phyloP scores from a whole-genome alignment of 441 rosid species.

The Geranium incanum region DNA sequence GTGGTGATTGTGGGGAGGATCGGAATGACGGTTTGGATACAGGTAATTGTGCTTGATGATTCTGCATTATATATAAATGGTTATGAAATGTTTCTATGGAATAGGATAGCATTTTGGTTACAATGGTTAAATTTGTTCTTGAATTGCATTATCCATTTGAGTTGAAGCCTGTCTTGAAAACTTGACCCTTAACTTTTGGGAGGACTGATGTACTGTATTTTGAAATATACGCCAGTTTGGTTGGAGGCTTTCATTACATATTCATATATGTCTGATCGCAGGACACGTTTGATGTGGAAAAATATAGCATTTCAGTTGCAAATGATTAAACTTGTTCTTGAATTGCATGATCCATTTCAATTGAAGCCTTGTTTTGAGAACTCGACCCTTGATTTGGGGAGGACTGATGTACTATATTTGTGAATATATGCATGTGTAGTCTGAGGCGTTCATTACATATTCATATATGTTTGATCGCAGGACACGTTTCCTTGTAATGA shows the following conservation, averaged over 20 bases:
- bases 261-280: conserved; percentile 46
- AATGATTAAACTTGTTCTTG: too few species aligned
- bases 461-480: conserved; percentile 51
- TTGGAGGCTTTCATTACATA: conserved; percentile 15
- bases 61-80: not conserved
- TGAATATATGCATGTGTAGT: conserved; percentile 7
- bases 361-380: not conserved
- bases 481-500: conserved; percentile 49
- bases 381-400: not conserved
- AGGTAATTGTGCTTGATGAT: conserved; percentile 28
- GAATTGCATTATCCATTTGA: not conserved
- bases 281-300: conserved; percentile 32
- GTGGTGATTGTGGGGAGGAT: conserved; percentile 16
- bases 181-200: not conserved
- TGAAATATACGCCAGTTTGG: conserved; percentile 6
- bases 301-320: not conserved
- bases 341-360: not conserved
- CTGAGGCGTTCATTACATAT: conserved; percentile 17
- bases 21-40: conserved; percentile 19
- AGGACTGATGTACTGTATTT: not conserved
- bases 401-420: not conserved
- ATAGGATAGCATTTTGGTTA: not conserved
- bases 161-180: not conserved
- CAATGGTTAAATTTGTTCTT: not conserved
- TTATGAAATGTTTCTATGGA: not conserved